Percentiles rank a stretch among this genome's conserved stretches.
Conservation (phyloP, 306 rosid species). For the Astragalus glycyphyllos region DNA sequence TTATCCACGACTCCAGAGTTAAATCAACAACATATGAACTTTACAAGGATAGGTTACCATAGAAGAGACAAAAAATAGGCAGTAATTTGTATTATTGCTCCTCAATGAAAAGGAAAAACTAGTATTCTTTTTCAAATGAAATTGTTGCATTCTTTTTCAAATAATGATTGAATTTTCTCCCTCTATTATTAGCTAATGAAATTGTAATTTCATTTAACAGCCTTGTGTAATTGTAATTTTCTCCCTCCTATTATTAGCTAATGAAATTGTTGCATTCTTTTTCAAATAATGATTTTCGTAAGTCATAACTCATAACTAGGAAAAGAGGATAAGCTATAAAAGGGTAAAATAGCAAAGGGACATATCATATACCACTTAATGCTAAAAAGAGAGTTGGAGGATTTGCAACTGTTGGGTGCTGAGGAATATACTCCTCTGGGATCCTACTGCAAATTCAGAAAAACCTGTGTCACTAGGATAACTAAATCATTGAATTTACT, state of each 20-base stretch:
- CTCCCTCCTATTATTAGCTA: too few species aligned
- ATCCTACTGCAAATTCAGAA: slow-evolving; percentile 72
- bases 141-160: slow-evolving; percentile 14
- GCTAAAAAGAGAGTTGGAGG: slow-evolving; percentile 89
- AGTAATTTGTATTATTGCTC: neutral
- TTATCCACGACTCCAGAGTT: slow-evolving; percentile 10
- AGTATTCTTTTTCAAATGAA: neutral
- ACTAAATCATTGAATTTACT: slow-evolving; percentile 5
- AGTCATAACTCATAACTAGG: slow-evolving; percentile 20
- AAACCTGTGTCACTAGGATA: slow-evolving; percentile 35
- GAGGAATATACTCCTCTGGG: slow-evolving; percentile 85
- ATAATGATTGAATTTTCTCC: too few species aligned
- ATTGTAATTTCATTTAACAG: too few species aligned
- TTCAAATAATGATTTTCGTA: slow-evolving; percentile 6
- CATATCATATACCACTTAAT: slow-evolving; percentile 62
- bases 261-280: slow-evolving; percentile 13
- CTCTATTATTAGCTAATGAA: too few species aligned
- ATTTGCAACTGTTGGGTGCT: slow-evolving; percentile 89
- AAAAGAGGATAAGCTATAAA: neutral
- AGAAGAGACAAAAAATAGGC: too few species aligned
- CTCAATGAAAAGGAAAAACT: slow-evolving; percentile 29
- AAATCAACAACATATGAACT: slow-evolving; percentile 14
- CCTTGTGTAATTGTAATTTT: too few species aligned
- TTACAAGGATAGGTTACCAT: slow-evolving; percentile 3
- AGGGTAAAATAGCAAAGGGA: slow-evolving; percentile 22